phyloP scores from a whole-genome alignment of 2,329 filamentous ascomycete species.

The Exophiala dermatitidis region DNA sequence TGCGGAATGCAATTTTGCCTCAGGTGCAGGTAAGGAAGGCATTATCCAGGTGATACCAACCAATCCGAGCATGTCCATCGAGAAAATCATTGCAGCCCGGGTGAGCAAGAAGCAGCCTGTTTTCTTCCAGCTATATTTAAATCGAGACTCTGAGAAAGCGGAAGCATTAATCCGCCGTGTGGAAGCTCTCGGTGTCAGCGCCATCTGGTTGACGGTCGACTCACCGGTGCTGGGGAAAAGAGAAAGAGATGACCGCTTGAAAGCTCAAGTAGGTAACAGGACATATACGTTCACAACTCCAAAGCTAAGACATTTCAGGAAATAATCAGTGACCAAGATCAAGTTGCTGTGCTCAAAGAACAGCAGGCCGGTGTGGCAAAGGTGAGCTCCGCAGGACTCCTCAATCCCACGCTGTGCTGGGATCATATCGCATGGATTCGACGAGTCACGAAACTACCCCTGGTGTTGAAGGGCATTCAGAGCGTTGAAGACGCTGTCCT shows the following conservation, averaged over 20 bases:
- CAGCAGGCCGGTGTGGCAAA: conserved; percentile 6
- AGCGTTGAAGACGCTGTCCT: conserved; percentile 48
- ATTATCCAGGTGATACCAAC: conserved; percentile 11
- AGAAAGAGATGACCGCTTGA: conserved; percentile 51
- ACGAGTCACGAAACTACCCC: conserved; percentile 40
- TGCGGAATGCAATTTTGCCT: conserved; percentile 33
- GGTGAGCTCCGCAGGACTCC: conserved; percentile 34
- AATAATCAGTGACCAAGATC: conserved; percentile 1
- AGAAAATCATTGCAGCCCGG: conserved; percentile 4
- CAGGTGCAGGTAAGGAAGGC: conserved; percentile 33
- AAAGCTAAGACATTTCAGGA: too few relatives aligned
- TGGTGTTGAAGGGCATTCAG: conserved; percentile 54
- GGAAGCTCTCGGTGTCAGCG: conserved; percentile 16
- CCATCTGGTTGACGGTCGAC: conserved; percentile 26
- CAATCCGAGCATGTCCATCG: conserved; percentile 9
- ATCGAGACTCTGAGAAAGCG: conserved; percentile 44
- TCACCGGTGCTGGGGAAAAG: conserved; percentile 42
- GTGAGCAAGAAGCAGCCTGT: conserved; percentile 14
- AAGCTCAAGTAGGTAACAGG: conserved; percentile 34
- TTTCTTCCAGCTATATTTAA: conserved; percentile 46
- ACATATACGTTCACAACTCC: too few relatives aligned
- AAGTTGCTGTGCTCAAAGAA: conserved; percentile 29
- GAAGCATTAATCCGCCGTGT: conserved; percentile 38
- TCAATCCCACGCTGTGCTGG: conserved; percentile 48
- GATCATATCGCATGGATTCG: conserved; percentile 48